Conservation (phyloP, 352 stramenopile genomes). For the Phytopythium chamaehyphon region DNA sequence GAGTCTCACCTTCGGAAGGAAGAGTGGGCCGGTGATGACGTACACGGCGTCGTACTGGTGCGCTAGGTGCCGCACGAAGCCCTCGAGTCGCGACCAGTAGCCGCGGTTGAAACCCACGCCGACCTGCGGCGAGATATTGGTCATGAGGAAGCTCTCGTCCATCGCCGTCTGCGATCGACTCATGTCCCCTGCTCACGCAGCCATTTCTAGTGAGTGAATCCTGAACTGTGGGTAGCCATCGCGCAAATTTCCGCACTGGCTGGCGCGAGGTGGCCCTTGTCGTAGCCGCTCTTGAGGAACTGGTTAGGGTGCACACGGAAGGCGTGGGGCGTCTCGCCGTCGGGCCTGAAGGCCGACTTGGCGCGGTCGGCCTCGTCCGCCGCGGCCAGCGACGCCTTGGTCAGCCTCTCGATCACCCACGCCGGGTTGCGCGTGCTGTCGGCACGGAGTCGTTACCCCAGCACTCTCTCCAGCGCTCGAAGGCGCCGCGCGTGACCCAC, state of each 20-base stretch:
- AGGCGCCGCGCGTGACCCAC: slow-evolving; percentile 15
- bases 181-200: slow-evolving; percentile 77
- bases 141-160: slow-evolving; percentile 95
- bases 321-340: slow-evolving; percentile 55
- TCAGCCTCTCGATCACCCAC: slow-evolving; percentile 86
- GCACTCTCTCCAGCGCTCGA: neutral
- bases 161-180: slow-evolving; percentile 69
- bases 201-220: neutral
- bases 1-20: slow-evolving; percentile 80
- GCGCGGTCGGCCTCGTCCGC: slow-evolving; percentile 67
- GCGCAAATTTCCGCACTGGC: slow-evolving; percentile 36
- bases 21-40: slow-evolving; percentile 93
- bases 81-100: slow-evolving; percentile 86
- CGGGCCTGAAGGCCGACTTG: slow-evolving; percentile 87
- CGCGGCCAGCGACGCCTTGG: slow-evolving; percentile 57
- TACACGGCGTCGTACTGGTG: slow-evolving; percentile 75
- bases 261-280: slow-evolving; percentile 93
- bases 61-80: slow-evolving; percentile 83
- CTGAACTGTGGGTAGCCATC: neutral
- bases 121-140: slow-evolving; percentile 93
- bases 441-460: neutral
- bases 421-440: slow-evolving; percentile 73
- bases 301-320: slow-evolving; percentile 87
- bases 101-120: slow-evolving; percentile 84
- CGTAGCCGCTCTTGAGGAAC: slow-evolving; percentile 91